These are phyloP conservation scores for Botrytis galanthina DNA, from an alignment of 2,329 filamentous ascomycete genomes.

Conservation along the genomic window DNA sequence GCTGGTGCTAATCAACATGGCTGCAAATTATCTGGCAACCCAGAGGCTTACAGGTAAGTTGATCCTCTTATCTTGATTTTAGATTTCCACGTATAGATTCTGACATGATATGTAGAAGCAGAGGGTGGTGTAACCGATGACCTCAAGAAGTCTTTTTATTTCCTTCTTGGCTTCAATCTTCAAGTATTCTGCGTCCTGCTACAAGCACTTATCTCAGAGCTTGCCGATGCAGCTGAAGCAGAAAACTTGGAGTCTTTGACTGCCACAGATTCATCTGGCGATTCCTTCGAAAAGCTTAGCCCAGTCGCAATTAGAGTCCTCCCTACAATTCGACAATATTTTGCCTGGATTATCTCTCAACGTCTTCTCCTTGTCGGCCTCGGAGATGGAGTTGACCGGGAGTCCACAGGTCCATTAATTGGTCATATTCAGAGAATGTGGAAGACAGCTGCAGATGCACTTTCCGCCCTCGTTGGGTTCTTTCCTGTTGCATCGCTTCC, in stretches of 20 bases:
- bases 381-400: conserved; percentile 11
- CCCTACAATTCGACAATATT: conserved; percentile 65
- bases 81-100: not conserved
- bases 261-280: conserved; percentile 40
- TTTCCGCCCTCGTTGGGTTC: conserved; percentile 57
- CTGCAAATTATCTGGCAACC: conserved; percentile 72
- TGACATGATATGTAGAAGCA: conserved; percentile 42
- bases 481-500: conserved; percentile 58
- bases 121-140: conserved; percentile 31
- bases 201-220: conserved; percentile 66
- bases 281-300: conserved; percentile 50
- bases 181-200: conserved; percentile 73
- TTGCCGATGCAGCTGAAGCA: conserved; percentile 49
- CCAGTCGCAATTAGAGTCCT: conserved; percentile 59
- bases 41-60: conserved; percentile 56
- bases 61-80: not conserved
- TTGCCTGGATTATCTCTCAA: conserved; percentile 62
- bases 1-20: conserved; percentile 81
- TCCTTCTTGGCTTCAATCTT: conserved; percentile 73
- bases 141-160: conserved; percentile 51
- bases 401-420: conserved; percentile 47
- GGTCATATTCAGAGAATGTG: conserved; percentile 61
- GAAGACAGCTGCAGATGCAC: conserved; percentile 61
- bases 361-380: conserved; percentile 48
- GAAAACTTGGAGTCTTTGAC: conserved; percentile 46